These are phyloP conservation scores for Botrytis hyacinthi DNA, from an alignment of 2,329 filamentous ascomycete genomes.

Conservation along the genomic window DNA sequence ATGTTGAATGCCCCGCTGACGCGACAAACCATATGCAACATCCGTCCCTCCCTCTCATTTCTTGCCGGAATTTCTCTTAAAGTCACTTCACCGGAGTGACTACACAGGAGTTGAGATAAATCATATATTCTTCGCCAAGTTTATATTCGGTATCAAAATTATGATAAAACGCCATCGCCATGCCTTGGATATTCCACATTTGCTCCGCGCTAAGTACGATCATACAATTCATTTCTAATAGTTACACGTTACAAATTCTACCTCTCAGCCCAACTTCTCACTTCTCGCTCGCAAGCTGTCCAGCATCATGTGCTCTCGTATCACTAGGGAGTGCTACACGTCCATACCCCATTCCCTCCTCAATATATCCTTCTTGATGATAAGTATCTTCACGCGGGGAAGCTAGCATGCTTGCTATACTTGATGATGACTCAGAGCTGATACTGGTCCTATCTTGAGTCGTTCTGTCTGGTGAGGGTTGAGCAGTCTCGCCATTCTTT, in stretches of 20 bases:
- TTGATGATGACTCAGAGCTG: slow-evolving; percentile 36
- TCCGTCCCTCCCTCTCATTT: not conserved
- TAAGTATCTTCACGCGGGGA: slow-evolving; percentile 17
- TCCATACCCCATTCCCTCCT: slow-evolving; percentile 16
- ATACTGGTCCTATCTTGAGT: not conserved
- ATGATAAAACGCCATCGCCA: not conserved
- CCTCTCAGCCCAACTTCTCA: not conserved
- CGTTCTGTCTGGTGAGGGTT: not conserved
- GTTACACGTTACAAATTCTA: not conserved
- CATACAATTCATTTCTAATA: not conserved
- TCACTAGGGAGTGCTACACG: slow-evolving; percentile 5
- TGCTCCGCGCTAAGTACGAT: not conserved
- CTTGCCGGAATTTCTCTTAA: not conserved
- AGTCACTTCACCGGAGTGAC: not conserved
- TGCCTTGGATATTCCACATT: not conserved
- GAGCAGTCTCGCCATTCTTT: not conserved
- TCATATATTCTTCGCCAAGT: not conserved
- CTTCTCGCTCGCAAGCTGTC: slow-evolving; percentile 12
- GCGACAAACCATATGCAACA: not conserved
- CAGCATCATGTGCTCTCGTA: slow-evolving; percentile 11
- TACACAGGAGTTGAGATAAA: not conserved
- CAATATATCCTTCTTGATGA: slow-evolving; percentile 16
- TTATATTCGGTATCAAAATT: not conserved
- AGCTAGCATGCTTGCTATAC: slow-evolving; percentile 45
- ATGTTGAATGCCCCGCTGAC: too few relatives aligned